Conservation (phyloP, 1,284 basidiomycete genomes). For the Afroboletus lepidellus region DNA sequence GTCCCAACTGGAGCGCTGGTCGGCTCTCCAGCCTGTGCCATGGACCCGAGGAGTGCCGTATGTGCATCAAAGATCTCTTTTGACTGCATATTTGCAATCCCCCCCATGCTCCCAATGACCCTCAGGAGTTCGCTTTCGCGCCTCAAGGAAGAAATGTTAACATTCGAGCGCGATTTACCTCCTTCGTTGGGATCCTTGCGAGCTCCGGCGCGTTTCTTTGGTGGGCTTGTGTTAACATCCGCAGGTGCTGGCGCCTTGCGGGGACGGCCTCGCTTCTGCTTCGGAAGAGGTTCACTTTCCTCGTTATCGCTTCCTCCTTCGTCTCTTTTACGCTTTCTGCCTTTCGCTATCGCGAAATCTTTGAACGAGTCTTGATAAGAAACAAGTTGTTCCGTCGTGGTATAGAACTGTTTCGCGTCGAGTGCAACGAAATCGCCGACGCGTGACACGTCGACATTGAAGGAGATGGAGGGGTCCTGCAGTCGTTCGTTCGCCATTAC, state of each 20-base stretch:
- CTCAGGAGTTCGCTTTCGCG: constrained; percentile 74
- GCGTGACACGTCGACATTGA: constrained; percentile 45
- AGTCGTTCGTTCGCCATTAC: constrained; percentile 59
- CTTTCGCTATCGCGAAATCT: constrained; percentile 20
- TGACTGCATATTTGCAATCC: constrained; percentile 60
- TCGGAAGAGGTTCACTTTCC: constrained; percentile 32
- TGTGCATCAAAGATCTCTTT: constrained; percentile 71
- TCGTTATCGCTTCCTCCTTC: constrained; percentile 21
- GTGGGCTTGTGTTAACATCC: constrained; percentile 7
- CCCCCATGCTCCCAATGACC: constrained; percentile 59
- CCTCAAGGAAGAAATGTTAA: constrained; percentile 71
- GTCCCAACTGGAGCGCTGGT: constrained; percentile 67
- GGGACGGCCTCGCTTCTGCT: constrained; percentile 39
- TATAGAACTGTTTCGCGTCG: constrained; percentile 51
- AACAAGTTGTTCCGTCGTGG: constrained; percentile 40
- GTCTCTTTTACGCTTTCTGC: constrained; percentile 32
- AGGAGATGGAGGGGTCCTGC: constrained; percentile 43
- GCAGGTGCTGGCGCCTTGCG: constrained; percentile 26
- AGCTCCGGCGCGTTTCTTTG: constrained; percentile 37
- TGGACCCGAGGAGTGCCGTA: constrained; percentile 51
- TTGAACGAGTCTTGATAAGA: constrained; percentile 52
- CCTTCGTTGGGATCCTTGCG: constrained; percentile 26
- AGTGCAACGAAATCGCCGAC: constrained; percentile 54
- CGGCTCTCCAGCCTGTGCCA: constrained; percentile 57
- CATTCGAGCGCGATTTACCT: constrained; percentile 36